Conservation (phyloP, 2,329 filamentous ascomycete genomes). For the Fusarium sambucinum region DNA sequence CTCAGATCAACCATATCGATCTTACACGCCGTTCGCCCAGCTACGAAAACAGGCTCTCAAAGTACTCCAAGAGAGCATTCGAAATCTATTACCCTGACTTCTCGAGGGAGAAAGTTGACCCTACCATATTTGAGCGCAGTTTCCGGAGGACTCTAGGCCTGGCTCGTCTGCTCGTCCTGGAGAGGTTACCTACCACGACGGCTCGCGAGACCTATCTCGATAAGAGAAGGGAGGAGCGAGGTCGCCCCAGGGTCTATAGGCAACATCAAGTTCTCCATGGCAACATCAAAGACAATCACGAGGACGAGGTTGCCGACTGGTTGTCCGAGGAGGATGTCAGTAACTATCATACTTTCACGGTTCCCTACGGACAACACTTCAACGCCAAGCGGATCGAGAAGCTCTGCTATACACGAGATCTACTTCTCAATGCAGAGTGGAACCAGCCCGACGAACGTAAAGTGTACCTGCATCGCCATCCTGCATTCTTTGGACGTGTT, state of each 20-base stretch:
- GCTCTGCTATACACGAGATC: constrained; percentile 82
- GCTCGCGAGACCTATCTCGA: constrained; percentile 78
- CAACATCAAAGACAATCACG: constrained; percentile 81
- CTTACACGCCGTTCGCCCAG: constrained; percentile 83
- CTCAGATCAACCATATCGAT: constrained; percentile 84
- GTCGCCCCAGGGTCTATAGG: constrained; percentile 69
- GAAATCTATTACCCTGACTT: constrained; percentile 84
- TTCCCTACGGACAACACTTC: constrained; percentile 73
- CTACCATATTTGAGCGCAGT: constrained; percentile 86
- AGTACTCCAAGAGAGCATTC: constrained; percentile 86
- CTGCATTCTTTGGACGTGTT: constrained; percentile 84
- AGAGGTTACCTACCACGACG: constrained; percentile 76
- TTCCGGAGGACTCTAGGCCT: constrained; percentile 82
- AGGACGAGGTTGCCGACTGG: constrained; percentile 89
- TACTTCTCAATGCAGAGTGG: constrained; percentile 89
- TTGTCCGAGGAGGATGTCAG: constrained; percentile 80
- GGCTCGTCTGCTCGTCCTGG: constrained; percentile 81
- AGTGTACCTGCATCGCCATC: constrained; percentile 84
- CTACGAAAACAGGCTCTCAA: constrained; percentile 87
- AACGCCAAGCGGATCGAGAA: constrained; percentile 81
- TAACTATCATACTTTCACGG: constrained; percentile 82
- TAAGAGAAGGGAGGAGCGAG: constrained; percentile 77
- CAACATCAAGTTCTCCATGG: constrained; percentile 59
- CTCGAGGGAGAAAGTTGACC: constrained; percentile 81
- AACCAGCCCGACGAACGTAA: constrained; percentile 81